Percentiles rank a stretch among this genome's conserved stretches.
These are phyloP conservation scores for Balansia obtecta DNA, from an alignment of 2,329 filamentous ascomycete species.

Conservation along the genomic window DNA sequence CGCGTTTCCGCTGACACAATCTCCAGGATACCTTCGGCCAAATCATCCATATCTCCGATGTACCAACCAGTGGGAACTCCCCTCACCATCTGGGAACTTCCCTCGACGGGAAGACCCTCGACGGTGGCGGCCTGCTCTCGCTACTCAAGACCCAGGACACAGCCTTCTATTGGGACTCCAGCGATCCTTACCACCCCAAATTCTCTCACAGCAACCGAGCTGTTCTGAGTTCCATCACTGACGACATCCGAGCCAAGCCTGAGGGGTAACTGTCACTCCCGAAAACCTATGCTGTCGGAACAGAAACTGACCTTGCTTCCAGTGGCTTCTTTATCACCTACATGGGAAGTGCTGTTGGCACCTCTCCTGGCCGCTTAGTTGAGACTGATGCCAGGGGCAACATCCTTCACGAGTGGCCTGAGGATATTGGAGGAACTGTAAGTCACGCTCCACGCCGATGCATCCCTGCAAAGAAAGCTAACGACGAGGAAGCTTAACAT, in stretches of 20 bases:
- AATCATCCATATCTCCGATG: slow-evolving; percentile 44
- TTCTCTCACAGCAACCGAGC: slow-evolving; percentile 48
- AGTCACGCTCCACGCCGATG: neutral
- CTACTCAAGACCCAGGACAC: slow-evolving; percentile 49
- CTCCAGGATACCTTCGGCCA: slow-evolving; percentile 45
- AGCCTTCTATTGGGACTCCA: slow-evolving; percentile 48
- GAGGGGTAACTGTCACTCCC: slow-evolving; percentile 28
- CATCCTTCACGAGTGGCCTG: slow-evolving; percentile 50
- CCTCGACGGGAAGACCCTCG: slow-evolving; percentile 42
- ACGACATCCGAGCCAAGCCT: slow-evolving; percentile 51
- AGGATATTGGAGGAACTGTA: slow-evolving; percentile 35
- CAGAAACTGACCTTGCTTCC: neutral
- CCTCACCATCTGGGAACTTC: slow-evolving; percentile 46
- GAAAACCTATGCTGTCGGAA: neutral
- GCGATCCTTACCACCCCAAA: slow-evolving; percentile 43
- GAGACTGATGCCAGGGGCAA: slow-evolving; percentile 47
- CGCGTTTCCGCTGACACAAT: neutral
- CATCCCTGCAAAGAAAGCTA: no score
- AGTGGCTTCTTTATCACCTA: slow-evolving; percentile 48
- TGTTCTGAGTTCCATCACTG: slow-evolving; percentile 45
- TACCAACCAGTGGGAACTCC: slow-evolving; percentile 45
- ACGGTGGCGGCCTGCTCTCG: slow-evolving; percentile 45
- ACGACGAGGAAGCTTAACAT: slow-evolving; percentile 31
- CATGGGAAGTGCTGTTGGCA: slow-evolving; percentile 47
- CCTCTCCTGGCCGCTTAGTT: slow-evolving; percentile 44